Base-by-base conservation (phyloP, 306 rosid genomes). In the Trifolium subterraneum region DNA sequence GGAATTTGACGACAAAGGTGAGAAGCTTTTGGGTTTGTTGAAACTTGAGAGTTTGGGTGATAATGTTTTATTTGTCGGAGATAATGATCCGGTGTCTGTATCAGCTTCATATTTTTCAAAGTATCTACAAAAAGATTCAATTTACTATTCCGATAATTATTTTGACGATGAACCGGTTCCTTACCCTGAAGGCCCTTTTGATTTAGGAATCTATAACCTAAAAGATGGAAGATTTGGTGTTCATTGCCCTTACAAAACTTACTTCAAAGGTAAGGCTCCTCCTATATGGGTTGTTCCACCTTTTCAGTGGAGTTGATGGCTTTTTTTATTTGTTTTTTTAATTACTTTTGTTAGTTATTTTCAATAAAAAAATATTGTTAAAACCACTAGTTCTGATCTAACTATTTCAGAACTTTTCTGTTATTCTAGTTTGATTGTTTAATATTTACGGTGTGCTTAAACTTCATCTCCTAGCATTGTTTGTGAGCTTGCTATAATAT, bases 41-140 rank as follows among this genome's bases (percentile, higher is more conserved):
- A 54, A 63, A 16, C 47, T 63, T n/a, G 48, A 63, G n/a, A 35
- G 47, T 35, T 35, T 63, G 15, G 68, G 29, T 16, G 68, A 63
- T 10, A 63, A 63, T 16, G 14, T 63, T 35, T 33, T 63, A 16
- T 63, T 63, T 33, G 47, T 63, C 8, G 27, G 68, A 1, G 68
- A n/a, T 0, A 9, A 7, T 8, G 44, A 61, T 61, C 10, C n/a
- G 8, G 10, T 38, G 0, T 62, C 12, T 2, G 5, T 60, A 35
- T 60, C 65, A 6, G 23, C 44, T 61, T 61, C 42, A 1, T 61
- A 61, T 31, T 61, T 31, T 7, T 61, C 13, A 25, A 14, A 3
- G 6, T 60, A n/a, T 31, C 6, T 61, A 15, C 67, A 61, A 31
- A 31, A 31, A 0, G 44, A 61, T 31, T 61, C 67, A 27, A 35